Base-by-base conservation (phyloP, 371 early-diverging fungal species). In the Lichtheimia ramosa region DNA sequence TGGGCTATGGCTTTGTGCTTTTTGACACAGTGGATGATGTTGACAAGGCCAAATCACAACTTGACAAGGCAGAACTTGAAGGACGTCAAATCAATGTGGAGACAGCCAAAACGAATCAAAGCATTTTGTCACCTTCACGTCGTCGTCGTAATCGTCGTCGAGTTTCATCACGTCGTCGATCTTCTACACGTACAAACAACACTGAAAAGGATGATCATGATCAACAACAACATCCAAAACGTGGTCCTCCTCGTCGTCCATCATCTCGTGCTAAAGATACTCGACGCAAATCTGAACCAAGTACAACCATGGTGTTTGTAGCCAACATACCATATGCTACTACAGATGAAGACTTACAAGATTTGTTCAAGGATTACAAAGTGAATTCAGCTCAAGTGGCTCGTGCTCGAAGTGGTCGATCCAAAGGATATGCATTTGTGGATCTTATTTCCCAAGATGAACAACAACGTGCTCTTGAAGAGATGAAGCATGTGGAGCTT, bases 381-480 rank as follows among this genome's bases (percentile, higher is more conserved):
- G 84, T 95, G 43, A 73, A 79, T 16, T 82, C 85, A 24, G 92
- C 94, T 42, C 87, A 89, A 61, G 90, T 96, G 42, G 83, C 86
- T 39, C 80, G 80, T 28, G 65, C 71, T 65, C 73, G 18, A 15
- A 68, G 69, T 28, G 90, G 89, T 15, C 84, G 89, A 48, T 86
- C 89, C 75, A 93, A 92, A 80, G 96, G 96, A 40, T 96, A 89
- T 75, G 96, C 96, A 18, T 96, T 97, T 73, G 92, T 95, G 43
- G 93, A 93, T 61, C 80, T 94, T 52, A 85, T 71, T 21, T 74
- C 75, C 61, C 84, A 92, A 63, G 86, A 71, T 12, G 96, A 95
- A 62, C 96, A 95, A 77, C 68, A 81, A 53, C 83, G 83, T 61
- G 94, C 88, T 13, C 62, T 96, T 43, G 82, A 84, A 39, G 82